phyloP scores from a whole-genome alignment of 352 stramenopile genomes.

The Pythium angustatum region DNA sequence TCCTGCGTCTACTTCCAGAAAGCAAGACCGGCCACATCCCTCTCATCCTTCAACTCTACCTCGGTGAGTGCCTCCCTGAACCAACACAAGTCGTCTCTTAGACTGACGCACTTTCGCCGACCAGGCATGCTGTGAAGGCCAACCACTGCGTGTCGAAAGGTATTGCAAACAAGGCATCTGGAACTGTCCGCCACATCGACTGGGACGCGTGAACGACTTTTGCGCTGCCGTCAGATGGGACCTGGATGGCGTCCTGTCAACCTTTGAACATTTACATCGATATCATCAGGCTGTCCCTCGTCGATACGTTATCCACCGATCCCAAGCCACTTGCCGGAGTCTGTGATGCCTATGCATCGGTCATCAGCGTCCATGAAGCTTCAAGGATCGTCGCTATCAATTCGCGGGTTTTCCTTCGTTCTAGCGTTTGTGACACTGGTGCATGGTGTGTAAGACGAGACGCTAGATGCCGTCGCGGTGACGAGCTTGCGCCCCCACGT shows the following conservation, averaged over 20 bases:
- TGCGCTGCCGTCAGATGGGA: slow-evolving; percentile 1
- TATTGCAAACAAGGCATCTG: slow-evolving; percentile 20
- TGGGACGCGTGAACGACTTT: slow-evolving; percentile 7
- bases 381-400: not conserved
- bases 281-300: not conserved
- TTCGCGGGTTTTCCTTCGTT: slow-evolving; percentile 30
- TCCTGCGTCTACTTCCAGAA: slow-evolving; percentile 2
- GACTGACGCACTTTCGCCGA: not conserved
- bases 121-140: slow-evolving; percentile 25
- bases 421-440: slow-evolving; percentile 29
- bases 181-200: slow-evolving; percentile 17
- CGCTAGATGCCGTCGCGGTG: slow-evolving; percentile 13
- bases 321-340: slow-evolving; percentile 12
- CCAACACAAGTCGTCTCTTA: not conserved
- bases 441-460: slow-evolving; percentile 28
- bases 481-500: slow-evolving; percentile 21
- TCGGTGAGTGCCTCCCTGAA: slow-evolving; percentile 7
- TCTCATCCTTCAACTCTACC: slow-evolving; percentile 15
- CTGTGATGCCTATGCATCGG: too few species aligned
- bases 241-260: slow-evolving; percentile 1
- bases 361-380: too few species aligned
- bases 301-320: slow-evolving; percentile 4
- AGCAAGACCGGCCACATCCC: slow-evolving; percentile 17
- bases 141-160: slow-evolving; percentile 22
- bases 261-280: slow-evolving; percentile 20